phyloP scores from a whole-genome alignment of 1,284 basidiomycete genomes.

The Moesziomyces sp. region DNA sequence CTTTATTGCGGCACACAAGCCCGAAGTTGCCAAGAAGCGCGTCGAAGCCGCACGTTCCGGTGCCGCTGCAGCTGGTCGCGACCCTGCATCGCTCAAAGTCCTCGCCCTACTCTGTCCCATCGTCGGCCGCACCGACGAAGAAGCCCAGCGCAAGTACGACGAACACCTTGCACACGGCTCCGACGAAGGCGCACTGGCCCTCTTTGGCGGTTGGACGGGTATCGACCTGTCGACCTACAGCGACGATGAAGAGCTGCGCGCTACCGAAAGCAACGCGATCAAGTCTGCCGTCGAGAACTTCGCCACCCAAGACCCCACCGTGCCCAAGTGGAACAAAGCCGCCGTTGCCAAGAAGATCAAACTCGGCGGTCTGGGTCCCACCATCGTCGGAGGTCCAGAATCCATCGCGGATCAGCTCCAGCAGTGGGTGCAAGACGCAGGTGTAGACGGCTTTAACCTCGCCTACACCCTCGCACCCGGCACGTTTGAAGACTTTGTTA shows the following conservation, averaged over 20 bases:
- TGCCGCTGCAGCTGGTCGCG: constrained; percentile 56
- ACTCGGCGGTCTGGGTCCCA: constrained; percentile 63
- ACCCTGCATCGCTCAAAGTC: constrained; percentile 62
- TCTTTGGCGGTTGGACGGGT: constrained; percentile 67
- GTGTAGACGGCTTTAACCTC: constrained; percentile 63
- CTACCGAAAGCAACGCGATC: constrained; percentile 57
- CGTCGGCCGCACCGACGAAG: constrained; percentile 65
- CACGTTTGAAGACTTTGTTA: constrained; percentile 58
- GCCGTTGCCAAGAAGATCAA: constrained; percentile 61
- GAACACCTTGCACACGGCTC: constrained; percentile 56
- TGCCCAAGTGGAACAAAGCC: constrained; percentile 61
- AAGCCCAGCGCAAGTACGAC: constrained; percentile 61
- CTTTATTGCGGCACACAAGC: constrained; percentile 65
- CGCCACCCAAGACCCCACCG: constrained; percentile 55
- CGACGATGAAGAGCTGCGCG: constrained; percentile 61
- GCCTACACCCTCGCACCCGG: constrained; percentile 56
- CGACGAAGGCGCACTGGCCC: constrained; percentile 64
- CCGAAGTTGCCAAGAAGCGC: constrained; percentile 57
- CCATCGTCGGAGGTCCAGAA: constrained; percentile 46
- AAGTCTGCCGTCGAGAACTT: constrained; percentile 62
- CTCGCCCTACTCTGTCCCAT: constrained; percentile 63
- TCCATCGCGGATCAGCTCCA: constrained; percentile 57
- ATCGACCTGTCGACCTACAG: constrained; percentile 55
- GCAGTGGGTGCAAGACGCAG: constrained; percentile 51
- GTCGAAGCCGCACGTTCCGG: constrained; percentile 56